phyloP scores from a whole-genome alignment of 805 yeast genomes.

The Starmerella lactis-condensi region DNA sequence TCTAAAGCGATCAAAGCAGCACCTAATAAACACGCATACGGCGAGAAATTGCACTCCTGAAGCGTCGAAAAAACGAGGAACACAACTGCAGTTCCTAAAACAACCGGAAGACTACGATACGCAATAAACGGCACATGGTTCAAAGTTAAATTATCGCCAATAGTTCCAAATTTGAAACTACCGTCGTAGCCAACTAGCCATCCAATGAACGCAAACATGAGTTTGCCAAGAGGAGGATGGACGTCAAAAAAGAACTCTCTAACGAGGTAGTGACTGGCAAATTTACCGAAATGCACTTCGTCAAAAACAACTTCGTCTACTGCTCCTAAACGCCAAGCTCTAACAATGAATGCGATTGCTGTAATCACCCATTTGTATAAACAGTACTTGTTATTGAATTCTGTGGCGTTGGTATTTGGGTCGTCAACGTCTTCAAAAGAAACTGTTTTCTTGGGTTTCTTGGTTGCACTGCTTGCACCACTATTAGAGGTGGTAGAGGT shows the following conservation, averaged over 20 bases:
- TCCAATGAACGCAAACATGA: conserved; percentile 77
- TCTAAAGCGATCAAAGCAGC: conserved; percentile 52
- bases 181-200: conserved; percentile 78
- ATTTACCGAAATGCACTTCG: conserved; percentile 81
- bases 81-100: conserved; percentile 64
- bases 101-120: conserved; percentile 78
- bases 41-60: conserved; percentile 50
- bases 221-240: conserved; percentile 92
- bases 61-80: conserved; percentile 78
- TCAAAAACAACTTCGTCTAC: conserved; percentile 81
- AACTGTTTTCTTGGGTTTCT: no score
- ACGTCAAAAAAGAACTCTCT: conserved; percentile 91
- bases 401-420: no score
- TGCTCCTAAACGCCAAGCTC: conserved; percentile 66
- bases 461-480: no score
- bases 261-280: conserved; percentile 75
- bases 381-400: background rate
- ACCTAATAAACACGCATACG: conserved; percentile 60
- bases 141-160: conserved; percentile 55
- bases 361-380: conserved; percentile 23
- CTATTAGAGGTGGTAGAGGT: no score
- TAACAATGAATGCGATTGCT: conserved; percentile 41
- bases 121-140: conserved; percentile 51
- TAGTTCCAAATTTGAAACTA: conserved; percentile 67
- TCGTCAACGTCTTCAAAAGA: background rate